phyloP scores from a whole-genome alignment of 2,329 filamentous ascomycete species.

The Mycosphaerella sp. region DNA sequence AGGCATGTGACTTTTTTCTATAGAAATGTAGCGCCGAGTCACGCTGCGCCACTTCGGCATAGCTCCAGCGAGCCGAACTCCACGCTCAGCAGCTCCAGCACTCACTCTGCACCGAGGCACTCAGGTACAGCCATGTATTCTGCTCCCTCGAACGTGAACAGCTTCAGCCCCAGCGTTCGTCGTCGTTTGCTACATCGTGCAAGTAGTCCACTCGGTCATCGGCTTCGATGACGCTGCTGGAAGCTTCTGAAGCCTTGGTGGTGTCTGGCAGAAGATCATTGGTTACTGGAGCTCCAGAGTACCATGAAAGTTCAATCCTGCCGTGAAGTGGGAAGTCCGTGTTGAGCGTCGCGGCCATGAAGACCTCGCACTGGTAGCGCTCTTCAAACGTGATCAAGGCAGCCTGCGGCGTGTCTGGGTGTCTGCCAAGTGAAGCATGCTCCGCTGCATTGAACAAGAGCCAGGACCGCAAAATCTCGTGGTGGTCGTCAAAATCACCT shows the following conservation, averaged over 20 bases:
- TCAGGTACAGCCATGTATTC: not conserved
- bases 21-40: constrained; percentile 3
- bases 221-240: constrained; percentile 1
- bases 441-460: constrained; percentile 43
- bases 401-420: constrained; percentile 36
- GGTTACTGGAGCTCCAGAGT: constrained; percentile 10
- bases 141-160: not conserved
- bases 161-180: constrained; percentile 22
- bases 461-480: constrained; percentile 65
- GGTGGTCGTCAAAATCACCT: constrained; percentile 59
- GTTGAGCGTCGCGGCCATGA: constrained; percentile 23
- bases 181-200: constrained; percentile 23
- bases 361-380: constrained; percentile 58
- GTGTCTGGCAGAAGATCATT: not conserved
- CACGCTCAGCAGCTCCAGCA: constrained; percentile 1
- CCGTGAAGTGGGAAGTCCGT: constrained; percentile 54
- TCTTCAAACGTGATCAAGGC: constrained; percentile 41
- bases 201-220: constrained; percentile 7
- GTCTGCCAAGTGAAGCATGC: constrained; percentile 35
- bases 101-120: not conserved
- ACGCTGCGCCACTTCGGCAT: constrained; percentile 6
- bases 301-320: constrained; percentile 61
- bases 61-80: constrained; percentile 1
- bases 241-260: constrained; percentile 5
- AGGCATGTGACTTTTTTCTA: too few species aligned